These are phyloP conservation scores for Metschnikowia proteae DNA, from an alignment of 805 yeast species.

Conservation along the genomic window DNA sequence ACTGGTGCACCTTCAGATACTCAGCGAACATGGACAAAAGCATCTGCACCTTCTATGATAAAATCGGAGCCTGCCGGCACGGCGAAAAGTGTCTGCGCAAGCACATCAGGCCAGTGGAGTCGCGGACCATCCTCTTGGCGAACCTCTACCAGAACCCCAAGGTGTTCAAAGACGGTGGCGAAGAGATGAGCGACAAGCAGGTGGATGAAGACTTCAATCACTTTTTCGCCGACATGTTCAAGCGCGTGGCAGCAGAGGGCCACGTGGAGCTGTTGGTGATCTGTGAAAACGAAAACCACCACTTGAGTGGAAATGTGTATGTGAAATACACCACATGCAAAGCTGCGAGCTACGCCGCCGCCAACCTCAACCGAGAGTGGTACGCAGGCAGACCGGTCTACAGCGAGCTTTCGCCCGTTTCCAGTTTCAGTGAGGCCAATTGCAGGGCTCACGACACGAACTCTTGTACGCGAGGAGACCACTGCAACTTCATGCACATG, in stretches of 20 bases:
- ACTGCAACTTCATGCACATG: constrained; percentile 85
- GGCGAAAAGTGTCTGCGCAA: constrained; percentile 81
- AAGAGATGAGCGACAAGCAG: constrained; percentile 32
- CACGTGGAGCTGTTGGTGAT: constrained; percentile 61
- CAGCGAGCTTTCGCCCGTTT: constrained; percentile 74
- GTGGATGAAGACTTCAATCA: constrained; percentile 51
- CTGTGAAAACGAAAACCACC: constrained; percentile 80
- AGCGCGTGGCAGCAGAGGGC: constrained; percentile 52
- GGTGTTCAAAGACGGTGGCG: constrained; percentile 29
- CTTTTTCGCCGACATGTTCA: constrained; percentile 68
- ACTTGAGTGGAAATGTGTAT: constrained; percentile 83
- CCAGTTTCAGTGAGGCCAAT: constrained; percentile 62
- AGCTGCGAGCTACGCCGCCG: constrained; percentile 59
- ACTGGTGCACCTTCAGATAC: not conserved
- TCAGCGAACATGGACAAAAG: constrained; percentile 13
- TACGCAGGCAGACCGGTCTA: constrained; percentile 73
- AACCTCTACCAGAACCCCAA: constrained; percentile 65
- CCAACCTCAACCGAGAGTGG: constrained; percentile 75
- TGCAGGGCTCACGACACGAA: constrained; percentile 68
- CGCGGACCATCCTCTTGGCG: constrained; percentile 61
- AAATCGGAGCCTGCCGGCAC: constrained; percentile 91
- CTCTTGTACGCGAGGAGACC: constrained; percentile 72
- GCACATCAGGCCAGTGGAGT: constrained; percentile 62
- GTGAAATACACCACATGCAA: constrained; percentile 53
- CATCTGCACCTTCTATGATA: constrained; percentile 59